Percentiles rank a stretch among this genome's conserved stretches.
Evolutionary conservation across 345 rosid genomes (phyloP).

Genomic region (Combretum micranthum): DNA sequence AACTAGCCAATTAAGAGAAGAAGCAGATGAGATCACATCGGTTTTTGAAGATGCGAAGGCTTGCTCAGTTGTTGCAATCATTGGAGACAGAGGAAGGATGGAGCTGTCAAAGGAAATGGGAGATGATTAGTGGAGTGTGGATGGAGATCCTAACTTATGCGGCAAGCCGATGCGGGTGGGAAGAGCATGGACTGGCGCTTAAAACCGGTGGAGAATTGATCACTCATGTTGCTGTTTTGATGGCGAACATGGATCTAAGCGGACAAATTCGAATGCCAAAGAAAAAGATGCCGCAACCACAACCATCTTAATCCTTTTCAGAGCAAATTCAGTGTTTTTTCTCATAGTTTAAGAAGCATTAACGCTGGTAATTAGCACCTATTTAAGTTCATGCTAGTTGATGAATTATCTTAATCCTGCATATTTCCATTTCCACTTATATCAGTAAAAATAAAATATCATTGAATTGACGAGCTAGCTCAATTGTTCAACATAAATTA

Average conservation of each 20-base stretch:
- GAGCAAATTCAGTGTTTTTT: too few species aligned
- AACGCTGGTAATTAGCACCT: too few species aligned
- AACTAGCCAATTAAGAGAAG: too few species aligned
- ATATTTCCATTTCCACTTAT: too few species aligned
- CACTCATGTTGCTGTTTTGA: slow-evolving; percentile 28
- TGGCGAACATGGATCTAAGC: slow-evolving; percentile 32
- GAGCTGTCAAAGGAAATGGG: slow-evolving; percentile 23
- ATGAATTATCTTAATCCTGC: too few species aligned
- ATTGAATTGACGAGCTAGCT: too few species aligned
- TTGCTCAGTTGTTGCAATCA: slow-evolving; percentile 15
- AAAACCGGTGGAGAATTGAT: slow-evolving; percentile 32
- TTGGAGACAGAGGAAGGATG: neutral
- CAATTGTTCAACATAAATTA: too few species aligned
- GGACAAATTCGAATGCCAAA: neutral
- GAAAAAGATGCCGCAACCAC: too few species aligned
- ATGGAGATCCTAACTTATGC: slow-evolving; percentile 31
- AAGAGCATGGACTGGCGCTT: slow-evolving; percentile 22
- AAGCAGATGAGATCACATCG: slow-evolving; percentile 4
- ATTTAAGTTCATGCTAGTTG: too few species aligned
- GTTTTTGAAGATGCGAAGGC: slow-evolving; percentile 19
- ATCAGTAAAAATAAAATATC: too few species aligned
- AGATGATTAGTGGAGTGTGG: slow-evolving; percentile 32
- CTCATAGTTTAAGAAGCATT: too few species aligned
- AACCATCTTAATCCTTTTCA: too few species aligned
- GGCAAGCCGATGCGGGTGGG: slow-evolving; percentile 25